Base-by-base conservation (phyloP, 2,329 filamentous ascomycete genomes). In the Laburnicola sp. region DNA sequence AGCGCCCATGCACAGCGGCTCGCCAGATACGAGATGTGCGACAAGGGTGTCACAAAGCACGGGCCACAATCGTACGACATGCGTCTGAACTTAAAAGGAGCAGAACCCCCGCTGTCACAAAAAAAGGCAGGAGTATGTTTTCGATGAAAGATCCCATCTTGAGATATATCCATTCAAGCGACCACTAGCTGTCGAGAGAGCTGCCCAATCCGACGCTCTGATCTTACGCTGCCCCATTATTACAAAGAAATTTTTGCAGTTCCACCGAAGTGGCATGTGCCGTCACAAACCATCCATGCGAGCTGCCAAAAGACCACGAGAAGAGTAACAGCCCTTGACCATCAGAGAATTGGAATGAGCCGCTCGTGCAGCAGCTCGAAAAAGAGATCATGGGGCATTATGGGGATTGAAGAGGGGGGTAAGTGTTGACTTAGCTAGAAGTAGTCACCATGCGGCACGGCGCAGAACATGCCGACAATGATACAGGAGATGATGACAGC, bases 381-480 rank as follows among this genome's bases (percentile, higher is more conserved):
- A 44, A 39, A 25, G 34, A 43, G 16, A 45, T 43, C 31, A 46
- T 23, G 31, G 25, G 23, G 28, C 1, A 16, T 25, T n/a, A 48
- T 40, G 48, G 23, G n/a, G n/a, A n/a, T 45, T 26, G 35, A 11
- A 41, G 43, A 38, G 11, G 22, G 16, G 3, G 25, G 5, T 23
- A 5, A 22, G 23, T 26, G 26, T 28, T 6, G 16, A 27, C 30
- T 11, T 25, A 32, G 36, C 46, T 62, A 71, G 39, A 68, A 70
- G 50, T 59, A 69, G 46, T 65, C 65, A 37, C 68, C 87, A 45
- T 76, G 77, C 1, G 87, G 87, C 36, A 91, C 77, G 9, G 83
- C 81, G 41, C 89, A 82, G 72, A 91, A 90, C 45, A 90, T 77
- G 2, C 80, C 85, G 6, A 84, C 82, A 31, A 86, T 59, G 28